Evolutionary conservation across 2,329 filamentous ascomycete species (phyloP), one percentile per base, ranked within the genome.

Genomic region (Cercospora nicotianae): DNA sequence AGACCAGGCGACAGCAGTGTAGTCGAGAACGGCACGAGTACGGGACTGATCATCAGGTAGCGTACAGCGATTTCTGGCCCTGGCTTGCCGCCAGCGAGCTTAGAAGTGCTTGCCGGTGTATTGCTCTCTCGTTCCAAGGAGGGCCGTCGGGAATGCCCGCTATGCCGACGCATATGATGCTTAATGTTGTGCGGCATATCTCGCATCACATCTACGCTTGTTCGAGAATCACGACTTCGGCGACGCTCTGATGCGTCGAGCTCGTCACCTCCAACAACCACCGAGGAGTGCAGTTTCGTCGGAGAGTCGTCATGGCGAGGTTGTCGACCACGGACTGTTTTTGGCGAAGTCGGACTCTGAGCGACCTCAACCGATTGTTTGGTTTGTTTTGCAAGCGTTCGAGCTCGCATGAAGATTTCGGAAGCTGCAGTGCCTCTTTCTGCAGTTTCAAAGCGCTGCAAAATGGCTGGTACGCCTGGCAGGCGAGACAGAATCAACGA

Each of bases 401-500:
- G 83, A 0, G 93, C 93, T 57, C 89, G 87, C 0, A 90, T 81
- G 2, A 90, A 83, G 59, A 96, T 91, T 73, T 93, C 90, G 13
- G 88, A 85, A 0, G 88, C 85, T 4, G 88, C 79, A 0, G 88
- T 88, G 45, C 84, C 87, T n/a, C 77, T 74, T 3, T 80, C 71
- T 0, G 87, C 85, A 0, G 80, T 77, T 7, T 80, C 76, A 72
- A 95, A 93, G 0, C 85, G 79, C 1, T 83, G 78, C 26, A 92
- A 79, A 30, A 96, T 87, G 0, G 74, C 75, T 0, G 78, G 67
- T 0, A 83, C 80, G 0, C 88, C 83, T 0, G 93, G 92, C 0
- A 96, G 84, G 66, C 90, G 88, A 0, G 87, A 88, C 2, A 92
- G 89, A 45, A 98, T 87, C 75, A 97, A 86, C 4, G 93, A 92